Evolutionary conservation across 2,329 filamentous ascomycete genomes (phyloP).

Genomic region (Aspergillus hiratsukae): DNA sequence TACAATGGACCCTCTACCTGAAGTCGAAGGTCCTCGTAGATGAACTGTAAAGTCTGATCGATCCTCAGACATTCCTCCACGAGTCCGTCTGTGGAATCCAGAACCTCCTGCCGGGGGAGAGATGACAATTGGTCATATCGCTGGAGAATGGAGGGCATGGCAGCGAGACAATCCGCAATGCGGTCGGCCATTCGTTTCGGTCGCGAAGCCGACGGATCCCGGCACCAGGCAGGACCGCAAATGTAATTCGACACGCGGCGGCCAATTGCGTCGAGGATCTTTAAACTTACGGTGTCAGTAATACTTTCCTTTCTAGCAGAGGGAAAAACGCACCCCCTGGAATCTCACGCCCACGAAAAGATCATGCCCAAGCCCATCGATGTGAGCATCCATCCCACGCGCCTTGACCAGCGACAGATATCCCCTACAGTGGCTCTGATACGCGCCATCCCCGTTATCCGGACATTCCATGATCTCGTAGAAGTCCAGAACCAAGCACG

Average conservation of each 20-base stretch:
- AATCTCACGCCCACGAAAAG: conserved; percentile 30
- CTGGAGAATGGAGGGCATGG: conserved; percentile 22
- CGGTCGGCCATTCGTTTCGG: conserved; percentile 24
- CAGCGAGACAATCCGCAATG: conserved; percentile 28
- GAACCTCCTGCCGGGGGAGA: conserved; percentile 10
- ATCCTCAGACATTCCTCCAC: conserved; percentile 24
- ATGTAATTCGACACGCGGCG: conserved; percentile 23
- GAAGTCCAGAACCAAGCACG: conserved; percentile 32
- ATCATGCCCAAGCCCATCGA: conserved; percentile 27
- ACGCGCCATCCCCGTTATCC: conserved; percentile 22
- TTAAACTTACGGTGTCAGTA: not conserved
- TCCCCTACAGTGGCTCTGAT: conserved; percentile 30
- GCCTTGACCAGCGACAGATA: conserved; percentile 28
- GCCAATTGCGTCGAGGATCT: conserved; percentile 29
- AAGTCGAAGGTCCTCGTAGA: conserved; percentile 23
- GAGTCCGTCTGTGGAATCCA: conserved; percentile 14
- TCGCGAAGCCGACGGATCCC: conserved; percentile 23
- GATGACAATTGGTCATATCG: conserved; percentile 9
- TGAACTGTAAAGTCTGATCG: conserved; percentile 20
- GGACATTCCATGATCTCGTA: conserved; percentile 38
- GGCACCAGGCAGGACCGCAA: conserved; percentile 26
- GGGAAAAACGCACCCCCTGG: conserved; percentile 14
- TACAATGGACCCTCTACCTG: conserved; percentile 22
- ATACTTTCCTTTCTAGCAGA: not conserved
- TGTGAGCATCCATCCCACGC: conserved; percentile 30